Conservation (phyloP, 805 yeast species). For the Wickerhamiella occidentalis region DNA sequence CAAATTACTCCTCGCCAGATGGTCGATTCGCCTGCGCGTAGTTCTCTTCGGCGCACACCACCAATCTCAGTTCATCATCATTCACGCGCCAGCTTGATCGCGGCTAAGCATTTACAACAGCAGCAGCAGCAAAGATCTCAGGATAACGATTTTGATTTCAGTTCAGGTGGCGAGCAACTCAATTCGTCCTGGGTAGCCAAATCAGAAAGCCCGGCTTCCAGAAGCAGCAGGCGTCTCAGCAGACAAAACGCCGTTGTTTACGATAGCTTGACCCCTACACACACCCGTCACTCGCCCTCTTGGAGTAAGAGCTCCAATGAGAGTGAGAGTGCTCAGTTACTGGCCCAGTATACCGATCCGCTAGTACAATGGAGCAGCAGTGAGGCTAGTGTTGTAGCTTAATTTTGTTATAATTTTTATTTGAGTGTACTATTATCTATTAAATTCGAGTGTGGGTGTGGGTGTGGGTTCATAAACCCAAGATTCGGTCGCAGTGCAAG, state of each 20-base stretch:
- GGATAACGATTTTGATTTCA: neutral
- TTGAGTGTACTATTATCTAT: too few species aligned
- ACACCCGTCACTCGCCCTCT: neutral
- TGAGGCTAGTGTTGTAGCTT: neutral
- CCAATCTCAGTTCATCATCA: neutral
- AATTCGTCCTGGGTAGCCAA: slow-evolving; percentile 1
- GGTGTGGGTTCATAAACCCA: too few species aligned
- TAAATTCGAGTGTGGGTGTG: too few species aligned
- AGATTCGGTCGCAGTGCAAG: too few species aligned
- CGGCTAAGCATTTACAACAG: neutral
- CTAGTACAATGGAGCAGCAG: neutral
- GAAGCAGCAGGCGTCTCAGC: neutral
- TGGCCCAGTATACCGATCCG: neutral
- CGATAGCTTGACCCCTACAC: slow-evolving; percentile 2
- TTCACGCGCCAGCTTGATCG: neutral
- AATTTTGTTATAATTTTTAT: too few species aligned
- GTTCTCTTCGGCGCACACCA: neutral
- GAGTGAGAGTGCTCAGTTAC: neutral
- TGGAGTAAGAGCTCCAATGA: neutral
- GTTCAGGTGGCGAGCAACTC: neutral
- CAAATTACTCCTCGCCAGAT: neutral
- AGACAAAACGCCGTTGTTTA: slow-evolving; percentile 4
- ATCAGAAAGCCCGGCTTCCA: neutral
- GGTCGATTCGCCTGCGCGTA: neutral
- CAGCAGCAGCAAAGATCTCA: too few species aligned